Conservation (phyloP, 2,329 filamentous ascomycete genomes). For the Phaeosphaeria sp. region DNA sequence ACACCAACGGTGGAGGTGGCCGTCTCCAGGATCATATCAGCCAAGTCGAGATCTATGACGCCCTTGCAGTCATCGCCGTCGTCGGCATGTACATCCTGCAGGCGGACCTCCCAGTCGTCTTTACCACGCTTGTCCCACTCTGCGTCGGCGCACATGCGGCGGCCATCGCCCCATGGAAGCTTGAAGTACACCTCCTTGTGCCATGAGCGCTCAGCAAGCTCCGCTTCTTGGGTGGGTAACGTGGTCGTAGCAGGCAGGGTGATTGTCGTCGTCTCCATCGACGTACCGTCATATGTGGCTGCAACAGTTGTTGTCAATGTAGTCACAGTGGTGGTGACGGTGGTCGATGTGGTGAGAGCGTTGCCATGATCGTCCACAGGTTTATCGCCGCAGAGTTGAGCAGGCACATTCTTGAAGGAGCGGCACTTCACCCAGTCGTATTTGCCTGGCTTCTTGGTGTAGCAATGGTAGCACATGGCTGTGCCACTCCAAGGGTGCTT, state of each 20-base stretch:
- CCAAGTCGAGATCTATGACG: conserved; percentile 11
- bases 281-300: not conserved
- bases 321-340: not conserved
- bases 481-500: conserved; percentile 30
- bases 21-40: not conserved
- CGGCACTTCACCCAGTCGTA: conserved; percentile 25
- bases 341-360: conserved; percentile 2
- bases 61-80: conserved; percentile 2
- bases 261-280: not conserved
- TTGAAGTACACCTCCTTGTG: conserved; percentile 21
- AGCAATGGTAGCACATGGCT: conserved; percentile 35
- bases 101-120: conserved; percentile 13
- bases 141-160: conserved; percentile 20
- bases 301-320: not conserved
- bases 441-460: conserved; percentile 14
- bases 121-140: conserved; percentile 32
- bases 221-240: not conserved
- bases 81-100: conserved; percentile 15
- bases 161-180: conserved; percentile 15
- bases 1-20: not conserved
- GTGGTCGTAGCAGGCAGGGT: not conserved
- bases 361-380: conserved; percentile 13
- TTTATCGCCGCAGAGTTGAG: not conserved
- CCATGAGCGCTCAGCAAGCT: conserved; percentile 18
- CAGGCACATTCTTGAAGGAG: conserved; percentile 5